Conservation (phyloP, 495 filamentous ascomycete genomes). For the Neohortaea acidophila region DNA sequence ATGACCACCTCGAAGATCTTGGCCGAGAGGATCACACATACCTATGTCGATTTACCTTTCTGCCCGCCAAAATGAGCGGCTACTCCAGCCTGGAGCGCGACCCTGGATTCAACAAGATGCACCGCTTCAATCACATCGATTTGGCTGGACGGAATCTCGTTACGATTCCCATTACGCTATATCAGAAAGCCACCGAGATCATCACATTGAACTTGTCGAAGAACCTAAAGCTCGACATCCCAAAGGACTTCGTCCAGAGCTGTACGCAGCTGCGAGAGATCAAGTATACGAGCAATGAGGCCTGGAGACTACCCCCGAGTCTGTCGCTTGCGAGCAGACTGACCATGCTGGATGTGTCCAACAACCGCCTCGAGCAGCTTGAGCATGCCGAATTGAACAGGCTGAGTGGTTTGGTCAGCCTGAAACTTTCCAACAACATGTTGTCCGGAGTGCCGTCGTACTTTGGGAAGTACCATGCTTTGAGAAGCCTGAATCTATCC, state of each 20-base stretch:
- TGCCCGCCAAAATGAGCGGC: constrained; percentile 74
- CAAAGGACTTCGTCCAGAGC: constrained; percentile 89
- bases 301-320: constrained; percentile 69
- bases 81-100: constrained; percentile 61
- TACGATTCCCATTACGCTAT: constrained; percentile 87
- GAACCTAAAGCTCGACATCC: constrained; percentile 83
- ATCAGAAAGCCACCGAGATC: constrained; percentile 81
- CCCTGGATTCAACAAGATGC: constrained; percentile 59
- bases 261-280: constrained; percentile 87
- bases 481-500: constrained; percentile 75
- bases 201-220: constrained; percentile 85
- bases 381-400: constrained; percentile 65
- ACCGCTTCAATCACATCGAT: constrained; percentile 88
- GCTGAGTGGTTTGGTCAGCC: constrained; percentile 60
- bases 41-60: constrained; percentile 84
- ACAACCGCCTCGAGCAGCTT: constrained; percentile 76
- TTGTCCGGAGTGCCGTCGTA: constrained; percentile 60
- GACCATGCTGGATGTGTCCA: constrained; percentile 84
- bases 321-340: constrained; percentile 66
- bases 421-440: constrained; percentile 87
- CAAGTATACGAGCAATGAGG: constrained; percentile 85
- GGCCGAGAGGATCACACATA: constrained; percentile 98
- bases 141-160: constrained; percentile 80
- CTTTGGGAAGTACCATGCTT: constrained; percentile 58
- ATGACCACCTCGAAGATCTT: constrained; percentile 80